Percentiles rank a stretch among this genome's conserved stretches.
These are phyloP conservation scores for Ceratocystis destructans DNA, from an alignment of 2,329 filamentous ascomycete species.

Conservation along the genomic window DNA sequence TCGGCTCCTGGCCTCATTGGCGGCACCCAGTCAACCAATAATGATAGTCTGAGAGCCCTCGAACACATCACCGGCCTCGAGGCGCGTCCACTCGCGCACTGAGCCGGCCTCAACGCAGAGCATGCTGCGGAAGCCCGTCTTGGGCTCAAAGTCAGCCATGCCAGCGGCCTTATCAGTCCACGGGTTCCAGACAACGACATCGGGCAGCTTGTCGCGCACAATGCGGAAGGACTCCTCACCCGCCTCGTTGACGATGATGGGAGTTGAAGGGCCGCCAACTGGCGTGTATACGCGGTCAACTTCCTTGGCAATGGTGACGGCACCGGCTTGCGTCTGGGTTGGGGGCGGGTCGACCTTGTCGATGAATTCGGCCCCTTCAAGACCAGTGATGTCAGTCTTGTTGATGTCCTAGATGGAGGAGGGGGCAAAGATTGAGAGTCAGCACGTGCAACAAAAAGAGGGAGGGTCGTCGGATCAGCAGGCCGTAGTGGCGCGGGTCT, in stretches of 20 bases:
- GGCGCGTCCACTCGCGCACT: conserved; percentile 66
- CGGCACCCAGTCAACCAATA: conserved; percentile 14
- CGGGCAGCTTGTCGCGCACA: conserved; percentile 68
- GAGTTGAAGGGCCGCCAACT: conserved; percentile 42
- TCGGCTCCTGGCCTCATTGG: not conserved
- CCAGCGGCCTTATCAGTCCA: conserved; percentile 72
- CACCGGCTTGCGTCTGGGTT: conserved; percentile 49
- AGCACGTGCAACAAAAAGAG: not conserved
- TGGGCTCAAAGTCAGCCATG: conserved; percentile 78
- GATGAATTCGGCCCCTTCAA: conserved; percentile 60
- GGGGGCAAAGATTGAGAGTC: not conserved
- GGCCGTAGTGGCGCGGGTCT: no score
- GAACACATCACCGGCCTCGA: conserved; percentile 64
- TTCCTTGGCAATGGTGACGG: conserved; percentile 60
- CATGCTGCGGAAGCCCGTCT: conserved; percentile 86
- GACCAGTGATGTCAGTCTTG: conserved; percentile 56
- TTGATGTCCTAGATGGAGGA: conserved; percentile 54
- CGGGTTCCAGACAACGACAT: conserved; percentile 95
- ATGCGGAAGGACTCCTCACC: conserved; percentile 56
- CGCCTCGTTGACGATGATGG: conserved; percentile 47
- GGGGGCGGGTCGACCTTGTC: conserved; percentile 66
- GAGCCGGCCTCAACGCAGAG: conserved; percentile 84
- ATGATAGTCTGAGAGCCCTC: conserved; percentile 46
- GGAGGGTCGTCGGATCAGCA: not conserved
- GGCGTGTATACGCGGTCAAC: conserved; percentile 81